Evolutionary conservation across 164 flowering plant species (phyloP).

Genomic region (Kalanchoe fedtschenkoi): DNA sequence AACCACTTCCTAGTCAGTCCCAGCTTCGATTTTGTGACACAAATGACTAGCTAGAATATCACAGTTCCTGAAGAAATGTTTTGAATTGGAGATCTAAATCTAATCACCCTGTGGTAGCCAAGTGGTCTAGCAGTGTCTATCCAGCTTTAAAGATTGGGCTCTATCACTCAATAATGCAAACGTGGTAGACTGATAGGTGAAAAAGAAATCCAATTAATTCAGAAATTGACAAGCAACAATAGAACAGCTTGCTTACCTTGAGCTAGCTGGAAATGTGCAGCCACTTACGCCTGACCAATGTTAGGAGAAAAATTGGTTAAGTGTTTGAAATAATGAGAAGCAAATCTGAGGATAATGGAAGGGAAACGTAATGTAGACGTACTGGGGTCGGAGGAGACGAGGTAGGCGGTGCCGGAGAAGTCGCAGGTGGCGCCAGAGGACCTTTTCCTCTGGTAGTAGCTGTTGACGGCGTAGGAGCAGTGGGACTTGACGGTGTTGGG

Average conservation of each 20-base stretch:
- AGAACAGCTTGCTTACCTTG: not conserved
- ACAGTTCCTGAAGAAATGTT: too few species aligned
- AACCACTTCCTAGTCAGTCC: too few species aligned
- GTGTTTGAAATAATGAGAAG: not conserved
- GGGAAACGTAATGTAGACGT: not conserved
- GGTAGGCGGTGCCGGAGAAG: conserved; percentile 32
- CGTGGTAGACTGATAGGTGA: not conserved
- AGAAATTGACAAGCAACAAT: not conserved
- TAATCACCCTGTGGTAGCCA: too few species aligned
- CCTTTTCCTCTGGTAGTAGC: conserved; percentile 44
- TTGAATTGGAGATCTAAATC: too few species aligned
- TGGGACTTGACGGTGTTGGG: conserved; percentile 48
- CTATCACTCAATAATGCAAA: not conserved
- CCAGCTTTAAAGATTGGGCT: too few species aligned
- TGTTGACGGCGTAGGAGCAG: conserved; percentile 49
- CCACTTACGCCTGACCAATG: not conserved
- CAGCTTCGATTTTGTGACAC: too few species aligned
- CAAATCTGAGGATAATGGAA: not conserved
- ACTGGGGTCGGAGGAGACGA: conserved; percentile 35
- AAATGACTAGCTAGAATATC: too few species aligned
- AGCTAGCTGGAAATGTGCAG: conserved; percentile 3
- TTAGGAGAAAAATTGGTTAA: not conserved
- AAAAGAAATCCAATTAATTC: not conserved
- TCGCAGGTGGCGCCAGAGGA: conserved; percentile 38
- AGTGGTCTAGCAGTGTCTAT: too few species aligned